Conservation (phyloP, 768 basidiomycete species). For the Leccinum truebloodii region DNA sequence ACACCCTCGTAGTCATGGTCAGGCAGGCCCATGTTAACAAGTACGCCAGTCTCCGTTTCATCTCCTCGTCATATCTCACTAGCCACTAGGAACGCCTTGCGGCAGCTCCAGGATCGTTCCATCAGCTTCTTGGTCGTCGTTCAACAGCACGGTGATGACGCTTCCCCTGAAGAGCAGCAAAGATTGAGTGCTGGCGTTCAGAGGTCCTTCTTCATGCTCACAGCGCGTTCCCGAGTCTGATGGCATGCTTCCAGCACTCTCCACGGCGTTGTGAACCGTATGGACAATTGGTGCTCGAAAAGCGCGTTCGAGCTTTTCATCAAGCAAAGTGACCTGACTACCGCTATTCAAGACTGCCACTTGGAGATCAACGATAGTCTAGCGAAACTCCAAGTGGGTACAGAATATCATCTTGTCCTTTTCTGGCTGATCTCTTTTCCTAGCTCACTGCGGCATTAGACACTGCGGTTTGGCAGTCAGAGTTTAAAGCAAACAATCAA, state of each 20-base stretch:
- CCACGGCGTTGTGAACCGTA: constrained; percentile 36
- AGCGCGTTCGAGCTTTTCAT: constrained; percentile 43
- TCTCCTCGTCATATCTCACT: background rate
- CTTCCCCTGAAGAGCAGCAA: constrained; percentile 32
- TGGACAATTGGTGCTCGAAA: constrained; percentile 47
- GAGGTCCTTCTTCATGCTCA: constrained; percentile 23
- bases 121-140: constrained; percentile 43
- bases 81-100: constrained; percentile 39
- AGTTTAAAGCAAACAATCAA: constrained; percentile 39
- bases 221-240: constrained; percentile 10
- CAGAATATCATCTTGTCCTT: background rate
- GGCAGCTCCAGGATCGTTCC: constrained; percentile 49
- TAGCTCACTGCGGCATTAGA: constrained; percentile 49
- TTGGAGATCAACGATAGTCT: constrained; percentile 47
- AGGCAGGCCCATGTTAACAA: constrained; percentile 50
- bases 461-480: constrained; percentile 49
- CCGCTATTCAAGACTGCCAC: constrained; percentile 49
- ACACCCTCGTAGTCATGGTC: constrained; percentile 46
- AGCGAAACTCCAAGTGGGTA: constrained; percentile 45
- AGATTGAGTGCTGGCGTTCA: constrained; percentile 35
- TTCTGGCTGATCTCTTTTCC: constrained; percentile 6
- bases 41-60: constrained; percentile 28
- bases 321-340: constrained; percentile 44
- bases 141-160: constrained; percentile 33
- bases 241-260: constrained; percentile 29